A percentile compares a stretch with the other conserved stretches of the same genome.
Conservation (phyloP, 108 stramenopile species). For the Nitzschia putrida region DNA sequence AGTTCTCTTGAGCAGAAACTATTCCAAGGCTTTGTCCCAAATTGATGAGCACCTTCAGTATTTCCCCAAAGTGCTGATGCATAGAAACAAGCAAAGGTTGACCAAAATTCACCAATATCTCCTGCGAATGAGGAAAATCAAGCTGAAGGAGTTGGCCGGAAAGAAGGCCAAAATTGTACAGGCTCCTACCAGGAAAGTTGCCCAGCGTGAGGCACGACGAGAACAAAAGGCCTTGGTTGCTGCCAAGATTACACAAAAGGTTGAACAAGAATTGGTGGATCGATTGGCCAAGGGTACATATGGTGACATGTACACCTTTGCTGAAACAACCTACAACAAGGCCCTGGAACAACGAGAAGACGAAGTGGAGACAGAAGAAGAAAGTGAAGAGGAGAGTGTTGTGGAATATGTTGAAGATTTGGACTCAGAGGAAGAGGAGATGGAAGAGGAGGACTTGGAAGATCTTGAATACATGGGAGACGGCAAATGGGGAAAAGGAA, state of each 20-base stretch:
- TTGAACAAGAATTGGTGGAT: constrained; percentile 95
- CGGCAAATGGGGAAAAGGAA: constrained; percentile 40
- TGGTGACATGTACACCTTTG: constrained; percentile 98
- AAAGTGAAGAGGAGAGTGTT: constrained; percentile 59
- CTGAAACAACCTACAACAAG: constrained; percentile 82
- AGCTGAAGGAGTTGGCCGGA: constrained; percentile 79
- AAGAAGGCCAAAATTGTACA: constrained; percentile 70
- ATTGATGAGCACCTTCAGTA: constrained; percentile 92
- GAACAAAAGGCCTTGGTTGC: constrained; percentile 93
- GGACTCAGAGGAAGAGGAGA: constrained; percentile 79
- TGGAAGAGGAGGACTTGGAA: constrained; percentile 81
- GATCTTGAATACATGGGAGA: constrained; percentile 65
- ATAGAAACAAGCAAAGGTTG: constrained; percentile 96
- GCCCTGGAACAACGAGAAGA: constrained; percentile 72
- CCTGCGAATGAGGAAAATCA: constrained; percentile 94
- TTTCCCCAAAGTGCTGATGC: constrained; percentile 91
- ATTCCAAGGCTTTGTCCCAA: constrained; percentile 87
- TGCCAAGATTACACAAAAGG: constrained; percentile 86
- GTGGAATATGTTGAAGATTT: constrained; percentile 85
- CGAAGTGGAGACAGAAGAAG: constrained; percentile 72
- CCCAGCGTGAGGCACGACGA: constrained; percentile 86
- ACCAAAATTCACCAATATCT: constrained; percentile 99
- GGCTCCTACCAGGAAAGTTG: constrained; percentile 85
- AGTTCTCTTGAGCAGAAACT: constrained; percentile 89
- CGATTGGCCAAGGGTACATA: constrained; percentile 93